Evolutionary conservation across 306 rosid species (phyloP).

Genomic region (Prunus davidiana): DNA sequence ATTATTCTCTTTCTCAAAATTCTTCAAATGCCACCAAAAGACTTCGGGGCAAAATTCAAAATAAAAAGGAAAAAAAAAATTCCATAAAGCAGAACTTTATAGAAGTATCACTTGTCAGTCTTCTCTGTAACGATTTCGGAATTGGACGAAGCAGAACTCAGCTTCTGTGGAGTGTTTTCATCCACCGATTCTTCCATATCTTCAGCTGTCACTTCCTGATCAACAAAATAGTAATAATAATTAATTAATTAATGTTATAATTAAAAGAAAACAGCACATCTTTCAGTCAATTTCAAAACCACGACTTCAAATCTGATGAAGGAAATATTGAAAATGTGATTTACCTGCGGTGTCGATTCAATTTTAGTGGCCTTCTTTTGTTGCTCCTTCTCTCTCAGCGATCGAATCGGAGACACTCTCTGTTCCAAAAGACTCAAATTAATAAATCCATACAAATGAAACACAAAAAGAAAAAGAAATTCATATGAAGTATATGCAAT

Average conservation of each 20-base stretch:
- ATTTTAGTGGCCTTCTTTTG: constrained; percentile 40
- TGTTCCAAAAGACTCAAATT: constrained; percentile 20
- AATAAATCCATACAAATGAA: not conserved
- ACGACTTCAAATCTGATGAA: not conserved
- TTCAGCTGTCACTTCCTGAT: constrained; percentile 36
- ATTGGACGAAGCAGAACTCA: constrained; percentile 47
- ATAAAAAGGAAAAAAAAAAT: no score
- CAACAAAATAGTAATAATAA: not conserved
- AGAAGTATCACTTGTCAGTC: not conserved
- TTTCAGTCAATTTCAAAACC: no score
- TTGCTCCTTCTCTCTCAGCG: constrained; percentile 70
- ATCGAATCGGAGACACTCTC: constrained; percentile 78
- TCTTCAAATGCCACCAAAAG: not conserved
- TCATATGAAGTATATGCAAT: not conserved
- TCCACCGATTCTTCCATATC: constrained; percentile 47
- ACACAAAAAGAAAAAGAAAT: not conserved
- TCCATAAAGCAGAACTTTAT: not conserved
- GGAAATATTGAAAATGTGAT: not conserved
- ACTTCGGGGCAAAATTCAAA: not conserved
- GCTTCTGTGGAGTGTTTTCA: constrained; percentile 43
- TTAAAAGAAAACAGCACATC: no score
- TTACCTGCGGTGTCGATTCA: constrained; percentile 39
- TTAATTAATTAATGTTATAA: not conserved
- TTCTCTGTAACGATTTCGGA: constrained; percentile 29
- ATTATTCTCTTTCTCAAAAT: constrained; percentile 12